Conservation (phyloP, 1,284 basidiomycete species). For the Heterobasidion occidentale region DNA sequence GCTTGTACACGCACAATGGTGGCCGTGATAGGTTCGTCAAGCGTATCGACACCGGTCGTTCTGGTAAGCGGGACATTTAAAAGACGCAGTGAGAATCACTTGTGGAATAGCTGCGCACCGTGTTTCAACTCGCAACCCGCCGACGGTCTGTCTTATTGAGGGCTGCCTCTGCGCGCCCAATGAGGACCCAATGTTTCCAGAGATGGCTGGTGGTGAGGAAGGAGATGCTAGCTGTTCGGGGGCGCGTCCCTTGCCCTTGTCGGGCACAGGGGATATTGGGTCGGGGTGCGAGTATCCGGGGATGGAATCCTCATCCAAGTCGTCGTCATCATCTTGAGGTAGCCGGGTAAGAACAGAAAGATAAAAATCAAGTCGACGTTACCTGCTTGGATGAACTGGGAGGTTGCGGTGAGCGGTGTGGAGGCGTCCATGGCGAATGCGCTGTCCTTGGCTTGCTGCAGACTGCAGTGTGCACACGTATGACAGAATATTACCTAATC, state of each 20-base stretch:
- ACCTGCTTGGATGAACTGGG: conserved; percentile 74
- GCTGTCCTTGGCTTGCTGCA: not conserved
- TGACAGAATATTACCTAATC: conserved; percentile 8
- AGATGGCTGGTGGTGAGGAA: conserved; percentile 31
- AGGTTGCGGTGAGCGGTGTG: conserved; percentile 51
- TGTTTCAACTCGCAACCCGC: conserved; percentile 83
- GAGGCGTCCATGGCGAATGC: conserved; percentile 16
- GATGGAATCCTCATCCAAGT: conserved; percentile 71
- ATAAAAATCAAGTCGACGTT: not conserved
- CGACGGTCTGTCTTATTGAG: conserved; percentile 55
- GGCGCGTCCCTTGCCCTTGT: conserved; percentile 67
- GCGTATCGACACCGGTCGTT: conserved; percentile 75
- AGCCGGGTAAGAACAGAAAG: not conserved
- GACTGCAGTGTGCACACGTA: conserved; percentile 2
- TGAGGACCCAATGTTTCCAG: conserved; percentile 64
- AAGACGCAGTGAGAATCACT: not conserved
- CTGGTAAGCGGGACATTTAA: conserved; percentile 28
- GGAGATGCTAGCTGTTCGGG: conserved; percentile 45
- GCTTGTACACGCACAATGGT: conserved; percentile 66
- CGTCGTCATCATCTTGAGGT: conserved; percentile 59
- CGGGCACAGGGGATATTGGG: conserved; percentile 33
- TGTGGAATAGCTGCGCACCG: conserved; percentile 40
- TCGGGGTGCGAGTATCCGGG: conserved; percentile 53
- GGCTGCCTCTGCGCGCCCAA: conserved; percentile 29
- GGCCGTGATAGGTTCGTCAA: conserved; percentile 84